Percentiles rank a stretch among this genome's conserved stretches.
phyloP scores from a whole-genome alignment of 1,139 yeast species.

The Nematodospora anomalae region DNA sequence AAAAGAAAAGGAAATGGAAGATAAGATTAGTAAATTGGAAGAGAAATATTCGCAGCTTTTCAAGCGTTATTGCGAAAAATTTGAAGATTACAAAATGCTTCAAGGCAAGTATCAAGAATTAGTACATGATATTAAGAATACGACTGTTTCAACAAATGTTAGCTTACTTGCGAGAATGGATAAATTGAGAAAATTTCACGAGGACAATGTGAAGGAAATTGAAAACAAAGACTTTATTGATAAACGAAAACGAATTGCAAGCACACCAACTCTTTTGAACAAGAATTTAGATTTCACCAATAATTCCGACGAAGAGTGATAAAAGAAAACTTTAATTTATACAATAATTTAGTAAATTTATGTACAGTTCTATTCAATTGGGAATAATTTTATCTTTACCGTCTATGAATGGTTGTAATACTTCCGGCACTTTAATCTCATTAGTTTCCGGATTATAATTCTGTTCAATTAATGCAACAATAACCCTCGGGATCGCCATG shows the following conservation, averaged over 20 bases:
- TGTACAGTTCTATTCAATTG: constrained; percentile 12
- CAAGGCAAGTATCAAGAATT: constrained; percentile 27
- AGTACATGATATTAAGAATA: constrained; percentile 13
- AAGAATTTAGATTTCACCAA: constrained; percentile 14
- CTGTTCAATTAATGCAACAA: constrained; percentile 86
- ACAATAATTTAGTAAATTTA: neutral
- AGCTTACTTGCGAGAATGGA: constrained; percentile 15
- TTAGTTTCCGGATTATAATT: constrained; percentile 61
- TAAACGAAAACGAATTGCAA: constrained; percentile 29
- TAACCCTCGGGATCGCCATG: constrained; percentile 89
- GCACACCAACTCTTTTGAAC: constrained; percentile 25
- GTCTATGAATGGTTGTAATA: constrained; percentile 67
- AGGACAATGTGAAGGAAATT: constrained; percentile 24
- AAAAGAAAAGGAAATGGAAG: constrained; percentile 1
- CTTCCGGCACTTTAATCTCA: constrained; percentile 66
- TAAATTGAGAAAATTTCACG: constrained; percentile 34
- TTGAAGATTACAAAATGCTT: constrained; percentile 22
- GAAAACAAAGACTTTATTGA: constrained; percentile 11
- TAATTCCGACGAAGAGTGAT: constrained; percentile 27
- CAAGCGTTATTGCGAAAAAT: constrained; percentile 27
- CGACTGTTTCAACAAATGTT: constrained; percentile 5
- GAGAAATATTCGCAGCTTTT: constrained; percentile 1
- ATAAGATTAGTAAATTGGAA: constrained; percentile 2
- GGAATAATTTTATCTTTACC: constrained; percentile 41
- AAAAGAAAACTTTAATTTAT: neutral